These are phyloP conservation scores for Penicillium malachiteum DNA, from an alignment of 495 filamentous ascomycete species.

Conservation along the genomic window DNA sequence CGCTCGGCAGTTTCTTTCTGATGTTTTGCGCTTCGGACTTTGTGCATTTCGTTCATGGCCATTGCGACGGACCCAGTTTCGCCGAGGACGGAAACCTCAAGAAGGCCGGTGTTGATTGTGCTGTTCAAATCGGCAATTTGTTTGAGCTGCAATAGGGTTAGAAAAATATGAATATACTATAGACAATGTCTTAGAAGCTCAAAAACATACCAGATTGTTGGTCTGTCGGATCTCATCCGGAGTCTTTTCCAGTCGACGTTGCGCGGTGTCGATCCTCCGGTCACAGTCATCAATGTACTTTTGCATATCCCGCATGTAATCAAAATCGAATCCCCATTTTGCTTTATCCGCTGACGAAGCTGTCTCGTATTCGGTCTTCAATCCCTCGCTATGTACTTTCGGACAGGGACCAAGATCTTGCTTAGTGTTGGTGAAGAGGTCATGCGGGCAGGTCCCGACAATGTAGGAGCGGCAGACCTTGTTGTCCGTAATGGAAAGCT, in stretches of 20 bases:
- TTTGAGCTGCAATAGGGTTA: slow-evolving; percentile 57
- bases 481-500: slow-evolving; percentile 84
- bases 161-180: background rate
- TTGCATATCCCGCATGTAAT: slow-evolving; percentile 93
- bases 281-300: slow-evolving; percentile 97
- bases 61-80: slow-evolving; percentile 76
- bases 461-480: slow-evolving; percentile 96
- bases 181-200: background rate
- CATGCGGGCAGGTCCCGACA: slow-evolving; percentile 92
- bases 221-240: slow-evolving; percentile 97
- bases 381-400: slow-evolving; percentile 83
- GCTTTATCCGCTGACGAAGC: slow-evolving; percentile 64
- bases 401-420: slow-evolving; percentile 92
- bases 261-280: slow-evolving; percentile 83
- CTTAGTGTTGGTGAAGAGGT: slow-evolving; percentile 99
- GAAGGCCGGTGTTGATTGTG: slow-evolving; percentile 77
- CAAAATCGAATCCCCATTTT: slow-evolving; percentile 88
- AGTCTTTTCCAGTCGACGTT: slow-evolving; percentile 92
- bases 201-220: slow-evolving; percentile 66
- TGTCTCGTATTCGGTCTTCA: slow-evolving; percentile 82
- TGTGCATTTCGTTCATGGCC: slow-evolving; percentile 83
- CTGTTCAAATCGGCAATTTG: slow-evolving; percentile 77
- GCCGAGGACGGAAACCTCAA: slow-evolving; percentile 83
- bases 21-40: slow-evolving; percentile 74
- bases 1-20: slow-evolving; percentile 82